A percentile compares a stretch with the other conserved stretches of the same genome.
Evolutionary conservation across 352 stramenopile species (phyloP).

Genomic region (Phytophthora megakarya): DNA sequence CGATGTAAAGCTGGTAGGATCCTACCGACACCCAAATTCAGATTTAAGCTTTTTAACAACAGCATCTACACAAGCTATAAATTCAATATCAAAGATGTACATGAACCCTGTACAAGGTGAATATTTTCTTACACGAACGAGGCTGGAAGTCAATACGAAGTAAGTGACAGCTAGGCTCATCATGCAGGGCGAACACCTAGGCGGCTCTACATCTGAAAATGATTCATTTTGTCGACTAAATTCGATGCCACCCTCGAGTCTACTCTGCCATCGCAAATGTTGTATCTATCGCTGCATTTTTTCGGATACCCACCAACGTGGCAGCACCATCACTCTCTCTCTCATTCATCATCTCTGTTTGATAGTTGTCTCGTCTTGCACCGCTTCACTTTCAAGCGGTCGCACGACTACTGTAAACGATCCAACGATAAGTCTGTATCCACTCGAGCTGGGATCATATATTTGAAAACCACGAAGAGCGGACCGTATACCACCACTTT

Average conservation of each 20-base stretch:
- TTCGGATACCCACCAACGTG: background rate
- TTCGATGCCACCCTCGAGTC: background rate
- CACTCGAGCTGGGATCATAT: conserved; percentile 15
- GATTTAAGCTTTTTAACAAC: conserved; percentile 2
- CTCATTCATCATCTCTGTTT: background rate
- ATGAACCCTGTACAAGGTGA: background rate
- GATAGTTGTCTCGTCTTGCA: background rate
- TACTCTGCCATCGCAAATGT: no score
- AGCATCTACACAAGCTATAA: conserved; percentile 11
- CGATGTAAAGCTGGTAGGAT: conserved; percentile 17
- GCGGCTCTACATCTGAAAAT: conserved; percentile 5
- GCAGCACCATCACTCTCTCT: conserved; percentile 20
- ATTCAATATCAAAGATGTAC: conserved; percentile 1
- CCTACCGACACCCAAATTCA: conserved; percentile 10
- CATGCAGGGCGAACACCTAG: conserved; percentile 2
- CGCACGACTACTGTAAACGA: conserved; percentile 1
- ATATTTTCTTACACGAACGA: background rate
- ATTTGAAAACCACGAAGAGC: conserved; percentile 17
- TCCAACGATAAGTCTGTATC: conserved; percentile 22
- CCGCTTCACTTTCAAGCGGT: background rate
- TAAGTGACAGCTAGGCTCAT: background rate
- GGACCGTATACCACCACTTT: conserved; percentile 10
- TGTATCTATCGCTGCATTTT: background rate
- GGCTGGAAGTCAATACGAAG: background rate
- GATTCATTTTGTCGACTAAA: background rate